These are phyloP conservation scores for Thelephora aurantiotincta DNA, from an alignment of 768 basidiomycete genomes.

Conservation along the genomic window DNA sequence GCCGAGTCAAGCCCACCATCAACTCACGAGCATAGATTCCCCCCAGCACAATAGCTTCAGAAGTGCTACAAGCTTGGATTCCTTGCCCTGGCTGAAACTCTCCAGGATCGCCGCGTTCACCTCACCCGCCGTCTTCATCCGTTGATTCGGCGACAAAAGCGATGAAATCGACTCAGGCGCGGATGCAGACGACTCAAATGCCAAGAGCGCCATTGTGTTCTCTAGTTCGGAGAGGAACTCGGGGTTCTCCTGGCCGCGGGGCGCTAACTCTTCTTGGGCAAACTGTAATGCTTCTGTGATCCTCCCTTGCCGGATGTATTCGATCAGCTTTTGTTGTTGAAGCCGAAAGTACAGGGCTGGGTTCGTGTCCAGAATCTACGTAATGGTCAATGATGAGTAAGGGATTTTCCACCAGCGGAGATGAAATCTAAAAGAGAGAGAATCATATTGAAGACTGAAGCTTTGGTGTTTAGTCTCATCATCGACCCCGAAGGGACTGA, in stretches of 20 bases:
- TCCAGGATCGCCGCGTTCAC: slow-evolving; percentile 94
- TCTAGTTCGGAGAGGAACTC: slow-evolving; percentile 89
- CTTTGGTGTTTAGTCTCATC: slow-evolving; percentile 76
- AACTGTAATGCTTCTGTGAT: slow-evolving; percentile 75
- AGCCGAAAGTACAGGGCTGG: slow-evolving; percentile 89
- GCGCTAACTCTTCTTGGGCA: slow-evolving; percentile 88
- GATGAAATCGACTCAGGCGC: slow-evolving; percentile 60
- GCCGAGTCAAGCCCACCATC: too few relatives aligned
- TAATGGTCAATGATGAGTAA: slow-evolving; percentile 1
- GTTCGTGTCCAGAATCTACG: slow-evolving; percentile 92
- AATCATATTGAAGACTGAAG: slow-evolving; percentile 97
- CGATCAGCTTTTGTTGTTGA: slow-evolving; percentile 92
- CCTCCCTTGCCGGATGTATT: slow-evolving; percentile 75
- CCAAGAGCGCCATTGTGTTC: slow-evolving; percentile 86
- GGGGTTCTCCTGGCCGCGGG: slow-evolving; percentile 87
- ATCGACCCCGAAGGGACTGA: slow-evolving; percentile 64
- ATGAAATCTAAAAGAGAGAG: slow-evolving; percentile 10
- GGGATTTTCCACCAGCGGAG: neutral
- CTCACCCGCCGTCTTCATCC: slow-evolving; percentile 90
- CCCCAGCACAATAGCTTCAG: slow-evolving; percentile 84
- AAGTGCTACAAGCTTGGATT: slow-evolving; percentile 77
- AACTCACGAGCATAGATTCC: slow-evolving; percentile 45
- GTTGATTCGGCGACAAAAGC: slow-evolving; percentile 72
- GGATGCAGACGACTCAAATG: slow-evolving; percentile 52
- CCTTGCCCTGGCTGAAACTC: slow-evolving; percentile 81